Percentiles rank a stretch among this genome's conserved stretches.
Conservation (phyloP, 495 filamentous ascomycete species). For the Tuber magnatum region DNA sequence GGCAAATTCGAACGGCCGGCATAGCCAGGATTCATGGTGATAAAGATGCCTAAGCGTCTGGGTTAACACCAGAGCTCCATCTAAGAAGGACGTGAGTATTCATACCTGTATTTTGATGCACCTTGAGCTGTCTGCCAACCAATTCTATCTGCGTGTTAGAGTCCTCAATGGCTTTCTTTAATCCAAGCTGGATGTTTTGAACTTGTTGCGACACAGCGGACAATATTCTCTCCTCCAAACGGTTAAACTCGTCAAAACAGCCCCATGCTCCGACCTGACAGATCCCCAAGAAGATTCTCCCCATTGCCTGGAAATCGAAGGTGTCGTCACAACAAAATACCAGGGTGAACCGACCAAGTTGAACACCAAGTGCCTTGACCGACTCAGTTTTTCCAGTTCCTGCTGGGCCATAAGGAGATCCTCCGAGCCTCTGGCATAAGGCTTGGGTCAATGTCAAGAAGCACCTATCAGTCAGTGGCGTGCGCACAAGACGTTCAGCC, state of each 20-base stretch:
- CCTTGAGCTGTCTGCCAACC: conserved; percentile 75
- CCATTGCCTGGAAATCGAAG: conserved; percentile 99
- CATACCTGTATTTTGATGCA: conserved; percentile 68
- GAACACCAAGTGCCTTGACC: conserved; percentile 91
- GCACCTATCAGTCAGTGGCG: conserved; percentile 92
- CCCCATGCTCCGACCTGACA: conserved; percentile 99
- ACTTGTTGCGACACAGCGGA: conserved; percentile 98
- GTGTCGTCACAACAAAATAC: conserved; percentile 99
- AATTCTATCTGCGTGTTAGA: conserved; percentile 83
- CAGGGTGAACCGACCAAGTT: conserved; percentile 92
- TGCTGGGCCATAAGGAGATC: conserved; percentile 93
- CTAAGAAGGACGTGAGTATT: not conserved
- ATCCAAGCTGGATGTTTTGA: conserved; percentile 94
- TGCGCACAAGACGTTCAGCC: conserved; percentile 88
- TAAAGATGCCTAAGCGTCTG: conserved; percentile 68
- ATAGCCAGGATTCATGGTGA: conserved; percentile 99
- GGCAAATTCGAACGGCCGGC: conserved; percentile 95
- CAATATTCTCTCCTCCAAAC: conserved; percentile 90
- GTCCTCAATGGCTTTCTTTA: conserved; percentile 71
- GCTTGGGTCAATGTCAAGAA: conserved; percentile 97
- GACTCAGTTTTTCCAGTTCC: conserved; percentile 99
- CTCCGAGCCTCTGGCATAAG: conserved; percentile 85
- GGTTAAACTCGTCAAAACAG: conserved; percentile 99
- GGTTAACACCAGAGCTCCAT: not conserved
- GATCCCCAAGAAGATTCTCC: conserved; percentile 96